A percentile compares a stretch with the other conserved stretches of the same genome.
Evolutionary conservation across 2,329 filamentous ascomycete species (phyloP).

Genomic region (Clonostachys rosea): DNA sequence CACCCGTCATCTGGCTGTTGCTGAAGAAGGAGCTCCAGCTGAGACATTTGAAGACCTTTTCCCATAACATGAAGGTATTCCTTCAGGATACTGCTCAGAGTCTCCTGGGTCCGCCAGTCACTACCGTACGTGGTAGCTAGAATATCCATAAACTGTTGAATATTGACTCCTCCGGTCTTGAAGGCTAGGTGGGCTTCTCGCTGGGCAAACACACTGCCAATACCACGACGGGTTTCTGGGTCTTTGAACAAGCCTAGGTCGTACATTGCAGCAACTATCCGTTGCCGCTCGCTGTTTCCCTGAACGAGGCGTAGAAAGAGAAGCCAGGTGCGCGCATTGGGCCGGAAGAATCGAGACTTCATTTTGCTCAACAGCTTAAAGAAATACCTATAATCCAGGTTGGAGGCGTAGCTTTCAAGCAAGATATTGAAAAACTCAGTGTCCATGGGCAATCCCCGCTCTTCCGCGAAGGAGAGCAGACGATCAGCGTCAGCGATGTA

Average conservation of each 20-base stretch:
- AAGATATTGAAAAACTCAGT: slow-evolving; percentile 43
- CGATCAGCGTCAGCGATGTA: slow-evolving; percentile 22
- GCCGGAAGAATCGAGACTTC: slow-evolving; percentile 26
- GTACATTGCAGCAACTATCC: slow-evolving; percentile 41
- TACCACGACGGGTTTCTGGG: slow-evolving; percentile 22
- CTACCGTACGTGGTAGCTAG: slow-evolving; percentile 37
- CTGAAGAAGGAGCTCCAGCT: neutral
- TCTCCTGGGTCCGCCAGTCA: slow-evolving; percentile 33
- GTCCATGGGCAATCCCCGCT: slow-evolving; percentile 33
- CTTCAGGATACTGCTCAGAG: slow-evolving; percentile 31
- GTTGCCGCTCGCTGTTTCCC: slow-evolving; percentile 47
- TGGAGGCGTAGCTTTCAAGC: slow-evolving; percentile 30
- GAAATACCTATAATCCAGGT: slow-evolving; percentile 34
- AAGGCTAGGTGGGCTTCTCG: slow-evolving; percentile 36
- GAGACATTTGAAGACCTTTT: slow-evolving; percentile 2
- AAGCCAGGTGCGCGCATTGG: slow-evolving; percentile 42
- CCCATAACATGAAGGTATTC: slow-evolving; percentile 25
- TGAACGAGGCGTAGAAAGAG: slow-evolving; percentile 49
- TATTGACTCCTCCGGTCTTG: slow-evolving; percentile 14
- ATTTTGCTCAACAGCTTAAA: slow-evolving; percentile 32
- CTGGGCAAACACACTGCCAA: slow-evolving; percentile 36
- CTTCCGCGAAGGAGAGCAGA: slow-evolving; percentile 29
- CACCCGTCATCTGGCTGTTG: slow-evolving; percentile 9
- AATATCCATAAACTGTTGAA: slow-evolving; percentile 20
- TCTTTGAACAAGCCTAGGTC: slow-evolving; percentile 34